Conservation (phyloP, 139 green algal genomes). For the Haematococcus lacustris region DNA sequence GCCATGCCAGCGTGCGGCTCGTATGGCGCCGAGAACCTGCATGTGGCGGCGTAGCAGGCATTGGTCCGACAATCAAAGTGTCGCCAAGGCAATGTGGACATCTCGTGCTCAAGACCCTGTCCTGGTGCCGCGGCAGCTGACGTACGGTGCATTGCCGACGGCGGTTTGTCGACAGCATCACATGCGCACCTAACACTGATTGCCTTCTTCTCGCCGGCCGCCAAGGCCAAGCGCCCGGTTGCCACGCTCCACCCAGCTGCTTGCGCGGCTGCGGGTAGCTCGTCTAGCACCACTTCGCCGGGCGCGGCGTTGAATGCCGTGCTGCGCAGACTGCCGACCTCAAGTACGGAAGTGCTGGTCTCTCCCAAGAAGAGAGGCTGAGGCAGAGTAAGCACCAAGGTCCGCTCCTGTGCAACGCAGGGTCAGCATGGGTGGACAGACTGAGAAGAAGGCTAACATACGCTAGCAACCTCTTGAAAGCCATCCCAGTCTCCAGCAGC, state of each 20-base stretch:
- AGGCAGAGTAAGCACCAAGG: too few species aligned
- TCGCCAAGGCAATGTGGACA: neutral
- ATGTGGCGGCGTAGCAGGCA: neutral
- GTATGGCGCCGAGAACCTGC: conserved; percentile 16
- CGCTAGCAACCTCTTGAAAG: too few species aligned
- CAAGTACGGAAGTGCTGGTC: conserved; percentile 5
- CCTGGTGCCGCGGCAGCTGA: neutral
- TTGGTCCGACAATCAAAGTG: neutral
- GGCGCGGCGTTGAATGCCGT: conserved; percentile 3
- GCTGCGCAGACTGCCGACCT: conserved; percentile 42
- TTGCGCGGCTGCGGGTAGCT: conserved; percentile 27
- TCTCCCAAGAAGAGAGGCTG: conserved; percentile 22
- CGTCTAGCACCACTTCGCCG: conserved; percentile 35
- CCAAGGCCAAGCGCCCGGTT: conserved; percentile 12
- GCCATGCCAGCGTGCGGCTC: conserved; percentile 28
- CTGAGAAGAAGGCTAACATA: too few species aligned
- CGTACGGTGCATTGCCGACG: neutral
- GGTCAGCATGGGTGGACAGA: too few species aligned
- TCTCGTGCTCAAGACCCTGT: neutral
- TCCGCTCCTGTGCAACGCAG: too few species aligned
- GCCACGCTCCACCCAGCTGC: conserved; percentile 43
- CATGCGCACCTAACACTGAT: conserved; percentile 13
- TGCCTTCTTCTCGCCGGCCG: conserved; percentile 34
- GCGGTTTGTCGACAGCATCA: neutral
- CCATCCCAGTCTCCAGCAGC: too few species aligned